Percentiles rank a stretch among this genome's conserved stretches.
phyloP scores from a whole-genome alignment of 1,139 yeast species.

The Yamadazyma atlantica region DNA sequence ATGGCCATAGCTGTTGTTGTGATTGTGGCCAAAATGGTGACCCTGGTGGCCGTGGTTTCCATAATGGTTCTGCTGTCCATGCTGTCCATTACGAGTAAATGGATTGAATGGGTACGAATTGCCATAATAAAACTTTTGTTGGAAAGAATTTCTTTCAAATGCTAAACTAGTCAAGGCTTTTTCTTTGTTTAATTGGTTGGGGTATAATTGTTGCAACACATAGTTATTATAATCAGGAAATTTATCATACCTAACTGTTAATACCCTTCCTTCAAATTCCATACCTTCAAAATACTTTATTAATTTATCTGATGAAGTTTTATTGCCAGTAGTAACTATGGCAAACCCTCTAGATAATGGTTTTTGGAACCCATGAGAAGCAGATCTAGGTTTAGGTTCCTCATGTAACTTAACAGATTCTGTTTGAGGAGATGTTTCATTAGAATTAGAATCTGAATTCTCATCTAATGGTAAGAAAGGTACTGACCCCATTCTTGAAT shows the following conservation, averaged over 20 bases:
- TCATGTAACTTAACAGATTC: not conserved
- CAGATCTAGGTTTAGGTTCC: too few relatives aligned
- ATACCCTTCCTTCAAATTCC: constrained; percentile 55
- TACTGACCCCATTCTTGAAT: constrained; percentile 2
- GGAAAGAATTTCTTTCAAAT: constrained; percentile 35
- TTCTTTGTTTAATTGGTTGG: constrained; percentile 13
- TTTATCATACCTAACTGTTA: constrained; percentile 61
- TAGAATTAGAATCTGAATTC: not conserved
- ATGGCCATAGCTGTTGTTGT: too few relatives aligned
- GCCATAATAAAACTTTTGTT: constrained; percentile 34
- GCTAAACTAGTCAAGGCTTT: constrained; percentile 27
- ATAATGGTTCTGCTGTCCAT: too few relatives aligned
- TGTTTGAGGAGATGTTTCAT: not conserved
- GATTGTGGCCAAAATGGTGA: constrained; percentile 3
- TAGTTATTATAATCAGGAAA: constrained; percentile 43
- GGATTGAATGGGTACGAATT: constrained; percentile 4
- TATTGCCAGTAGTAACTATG: constrained; percentile 54
- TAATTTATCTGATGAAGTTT: constrained; percentile 49
- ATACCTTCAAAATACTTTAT: constrained; percentile 51
- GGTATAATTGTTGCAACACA: constrained; percentile 28
- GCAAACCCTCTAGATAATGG: constrained; percentile 57
- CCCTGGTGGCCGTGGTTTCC: too few relatives aligned
- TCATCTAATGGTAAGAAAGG: constrained; percentile 1
- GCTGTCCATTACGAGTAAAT: constrained; percentile 3
- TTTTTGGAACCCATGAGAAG: constrained; percentile 8